These are phyloP conservation scores for Kalmanozyma brasiliensis DNA, from an alignment of 1,284 basidiomycete species.

Conservation along the genomic window DNA sequence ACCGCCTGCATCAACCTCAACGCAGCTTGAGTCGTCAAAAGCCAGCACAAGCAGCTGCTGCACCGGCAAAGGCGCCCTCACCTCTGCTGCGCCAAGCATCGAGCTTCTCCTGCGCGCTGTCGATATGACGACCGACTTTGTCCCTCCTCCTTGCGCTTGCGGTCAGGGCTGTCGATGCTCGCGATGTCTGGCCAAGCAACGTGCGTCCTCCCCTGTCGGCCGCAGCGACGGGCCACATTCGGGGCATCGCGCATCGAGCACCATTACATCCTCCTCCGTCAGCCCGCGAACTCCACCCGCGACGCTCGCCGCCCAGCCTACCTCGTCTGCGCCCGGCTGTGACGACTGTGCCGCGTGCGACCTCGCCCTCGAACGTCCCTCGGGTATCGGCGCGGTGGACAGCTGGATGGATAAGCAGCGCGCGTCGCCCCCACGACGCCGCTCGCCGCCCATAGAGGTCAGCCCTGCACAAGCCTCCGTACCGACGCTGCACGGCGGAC, in stretches of 20 bases:
- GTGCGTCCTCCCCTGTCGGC: background rate
- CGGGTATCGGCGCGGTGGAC: constrained; percentile 53
- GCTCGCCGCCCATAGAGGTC: constrained; percentile 8
- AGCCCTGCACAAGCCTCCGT: constrained; percentile 17
- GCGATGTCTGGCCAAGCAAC: constrained; percentile 32
- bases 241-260: constrained; percentile 10
- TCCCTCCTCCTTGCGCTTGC: constrained; percentile 45
- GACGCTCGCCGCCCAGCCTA: background rate
- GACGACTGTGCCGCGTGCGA: constrained; percentile 58
- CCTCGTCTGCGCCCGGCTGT: constrained; percentile 18
- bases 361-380: constrained; percentile 44
- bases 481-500: constrained; percentile 31
- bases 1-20: no score
- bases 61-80: constrained; percentile 14
- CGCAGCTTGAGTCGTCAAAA: background rate
- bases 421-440: background rate
- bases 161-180: constrained; percentile 35
- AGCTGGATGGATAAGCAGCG: constrained; percentile 44
- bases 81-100: constrained; percentile 34
- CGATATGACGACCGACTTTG: constrained; percentile 50
- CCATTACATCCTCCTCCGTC: constrained; percentile 19
- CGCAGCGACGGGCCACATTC: background rate
- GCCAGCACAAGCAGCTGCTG: constrained; percentile 19
- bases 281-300: constrained; percentile 27
- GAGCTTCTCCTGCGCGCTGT: constrained; percentile 46